Evolutionary conservation across 2,329 filamentous ascomycete species (phyloP), one percentile per base, ranked within the genome.

Genomic region (Fusarium globosum): DNA sequence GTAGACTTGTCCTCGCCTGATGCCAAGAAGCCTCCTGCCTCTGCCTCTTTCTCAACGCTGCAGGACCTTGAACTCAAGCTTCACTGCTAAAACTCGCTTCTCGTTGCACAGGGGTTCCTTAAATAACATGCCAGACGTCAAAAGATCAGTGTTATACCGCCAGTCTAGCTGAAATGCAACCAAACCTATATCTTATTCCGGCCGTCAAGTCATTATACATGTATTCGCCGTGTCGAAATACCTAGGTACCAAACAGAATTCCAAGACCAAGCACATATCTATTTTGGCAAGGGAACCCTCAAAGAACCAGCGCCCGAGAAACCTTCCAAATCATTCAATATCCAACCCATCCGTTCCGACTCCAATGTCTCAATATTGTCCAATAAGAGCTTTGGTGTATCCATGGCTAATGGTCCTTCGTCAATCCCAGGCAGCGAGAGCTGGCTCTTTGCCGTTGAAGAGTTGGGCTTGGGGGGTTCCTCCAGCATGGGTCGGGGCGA

Each of bases 261-360:
- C 52, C 23, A n/a, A 28, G 26, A 7, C 12, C 15, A 9, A 42
- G 65, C 23, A 57, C 15, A 18, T 49, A 41, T 43, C 68, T 45
- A 35, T 48, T 15, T 10, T 9, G 28, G 21, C 20, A 61, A 49
- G 8, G 28, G 18, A 59, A 60, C 15, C 26, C 57, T 72, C 42
- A 77, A 53, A 6, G 45, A 66, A 11, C 71, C 77, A 4, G 67
- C 68, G 2, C 77, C 75, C 2, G 77, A 72, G 51, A 79, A 78
- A 28, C 74, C 75, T 52, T 73, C 71, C 41, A 79, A 33, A 57
- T 79, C 76, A 55, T 75, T 77, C 43, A 79, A 53, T 15, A 78
- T 65, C 38, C 59, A 56, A 28, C 69, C 69, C 8, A 79, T 75
- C 21, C 77, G 69, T 33, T 63, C 69, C 20, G 65, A 69, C 46